Evolutionary conservation across 2,329 filamentous ascomycete genomes (phyloP), one percentile per base, ranked within the genome.

Genomic region (Nigrograna mackinnonii): DNA sequence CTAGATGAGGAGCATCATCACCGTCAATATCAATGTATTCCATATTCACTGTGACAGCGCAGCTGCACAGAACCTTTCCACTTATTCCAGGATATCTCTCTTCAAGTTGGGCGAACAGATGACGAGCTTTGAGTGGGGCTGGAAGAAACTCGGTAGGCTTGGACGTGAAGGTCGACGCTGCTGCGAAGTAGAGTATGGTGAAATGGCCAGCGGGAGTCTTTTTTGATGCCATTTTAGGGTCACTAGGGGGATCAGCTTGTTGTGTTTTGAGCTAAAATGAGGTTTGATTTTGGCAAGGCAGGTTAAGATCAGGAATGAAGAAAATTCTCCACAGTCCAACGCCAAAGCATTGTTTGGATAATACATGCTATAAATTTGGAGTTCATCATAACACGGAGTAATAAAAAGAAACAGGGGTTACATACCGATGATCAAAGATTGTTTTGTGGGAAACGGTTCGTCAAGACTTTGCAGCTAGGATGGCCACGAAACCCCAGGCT

Each of bases 131-230:
- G 24, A 91, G 65, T 24, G 88, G 87, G 11, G 87, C 87, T 2
- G 80, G 74, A 9, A 94, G 64, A 13, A 71, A 59, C 60, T 94
- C 89, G 47, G 75, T 73, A 46, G 84, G 77, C 60, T 82, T 87
- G n/a, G 75, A 74, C 1, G 89, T 90, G 66, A 80, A 88, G 22
- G 85, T 85, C 43, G 80, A 79, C 12, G 88, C 87, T 48, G 82
- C 80, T 44, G 89, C 89, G 70, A 95, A 95, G 71, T 92, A 95
- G 41, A 94, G 80, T 34, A 95, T 73, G 43, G 79, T 87, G 72
- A 94, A 95, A 52, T 88, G 79, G n/a, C 79, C 84, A 32, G 72
- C 51, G 1, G 82, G 80, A 9, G 79, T 68, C 47, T 76, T 79
- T 0, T 75, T 38, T 31, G 62, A 46, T 22, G 66, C 58, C 72